phyloP scores from a whole-genome alignment of 805 yeast genomes.

The Zygosaccharomyces pseudorouxii region DNA sequence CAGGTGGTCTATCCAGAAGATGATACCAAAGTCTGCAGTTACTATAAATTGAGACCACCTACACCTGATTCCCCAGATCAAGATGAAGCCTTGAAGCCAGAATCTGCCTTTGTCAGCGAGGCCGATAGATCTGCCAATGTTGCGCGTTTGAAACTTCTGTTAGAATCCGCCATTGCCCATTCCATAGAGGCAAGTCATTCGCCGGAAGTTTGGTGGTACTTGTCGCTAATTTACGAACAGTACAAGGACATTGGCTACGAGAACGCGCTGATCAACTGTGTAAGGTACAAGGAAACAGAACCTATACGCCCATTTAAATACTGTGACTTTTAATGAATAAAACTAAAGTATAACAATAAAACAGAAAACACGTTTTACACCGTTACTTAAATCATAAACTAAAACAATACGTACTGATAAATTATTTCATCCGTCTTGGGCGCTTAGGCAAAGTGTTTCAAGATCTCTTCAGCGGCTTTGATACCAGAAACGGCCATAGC shows the following conservation, averaged over 20 bases:
- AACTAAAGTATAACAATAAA: neutral
- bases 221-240: constrained; percentile 58
- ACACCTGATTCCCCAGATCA: neutral
- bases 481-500: constrained; percentile 78
- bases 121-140: constrained; percentile 57
- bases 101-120: constrained; percentile 43
- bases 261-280: constrained; percentile 57
- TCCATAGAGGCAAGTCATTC: constrained; percentile 41
- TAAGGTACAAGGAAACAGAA: constrained; percentile 56
- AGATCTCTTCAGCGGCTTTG: constrained; percentile 60
- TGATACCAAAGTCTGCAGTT: constrained; percentile 3
- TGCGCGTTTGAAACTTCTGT: constrained; percentile 44
- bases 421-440: constrained; percentile 1
- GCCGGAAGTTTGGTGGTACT: constrained; percentile 66
- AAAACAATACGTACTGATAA: neutral
- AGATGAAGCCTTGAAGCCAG: neutral
- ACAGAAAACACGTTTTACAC: too few relatives aligned
- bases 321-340: constrained; percentile 23
- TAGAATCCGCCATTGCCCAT: constrained; percentile 37
- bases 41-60: constrained; percentile 5
- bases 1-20: constrained; percentile 45
- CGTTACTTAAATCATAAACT: too few relatives aligned
- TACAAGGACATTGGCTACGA: constrained; percentile 48
- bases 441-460: constrained; percentile 29
- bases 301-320: constrained; percentile 45